Evolutionary conservation across 2,329 filamentous ascomycete genomes (phyloP), one percentile per base, ranked within the genome.

Genomic region (Ophiostoma piceae): DNA sequence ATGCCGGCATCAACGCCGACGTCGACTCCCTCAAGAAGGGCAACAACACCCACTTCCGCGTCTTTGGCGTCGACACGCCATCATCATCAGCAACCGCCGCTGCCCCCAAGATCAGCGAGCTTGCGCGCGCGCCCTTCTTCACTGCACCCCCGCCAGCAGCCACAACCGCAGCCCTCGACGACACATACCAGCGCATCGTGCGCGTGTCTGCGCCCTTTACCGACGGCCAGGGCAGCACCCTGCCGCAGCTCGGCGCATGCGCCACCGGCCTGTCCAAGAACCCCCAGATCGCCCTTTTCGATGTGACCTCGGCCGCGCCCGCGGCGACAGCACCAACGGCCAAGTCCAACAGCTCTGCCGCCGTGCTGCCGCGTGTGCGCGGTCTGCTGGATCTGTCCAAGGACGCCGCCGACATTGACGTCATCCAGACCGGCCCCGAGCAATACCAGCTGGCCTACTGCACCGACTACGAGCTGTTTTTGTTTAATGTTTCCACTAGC

Each of bases 1-100:
- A 91, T 74, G 92, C 93, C 35, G 93, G 93, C 69, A 89, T 97
- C 80, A 97, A 97, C 78, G 93, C 92, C 71, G 90, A 89, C 71
- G 84, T 88, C 66, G 85, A 84, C 6, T 89, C 92, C 71, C 84
- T 94, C 73, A 84, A 88, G 74, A 88, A 88, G 73, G 91, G 90
- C 73, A 90, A 87, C 77, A 97, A 97, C 78, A 85, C 91, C 76
- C 94, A 97, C 80, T 87, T 98, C 73, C 87, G 93, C 73, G 85
- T 91, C 11, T 91, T 96, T 76, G 83, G 85, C 73, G 84, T 95
- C 73, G 79, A 82, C 73, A 78, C 74, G 73, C 76, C 75, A 16
- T 54, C 73, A 69, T 76, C 76, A 71, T 74, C 77, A 66, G 76
- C 73, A 73, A 76, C 68, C 74, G 77, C 68, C 68, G 79, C 71